Base-by-base conservation (phyloP, 495 filamentous ascomycete species). In the Mycothermus thermophilus region DNA sequence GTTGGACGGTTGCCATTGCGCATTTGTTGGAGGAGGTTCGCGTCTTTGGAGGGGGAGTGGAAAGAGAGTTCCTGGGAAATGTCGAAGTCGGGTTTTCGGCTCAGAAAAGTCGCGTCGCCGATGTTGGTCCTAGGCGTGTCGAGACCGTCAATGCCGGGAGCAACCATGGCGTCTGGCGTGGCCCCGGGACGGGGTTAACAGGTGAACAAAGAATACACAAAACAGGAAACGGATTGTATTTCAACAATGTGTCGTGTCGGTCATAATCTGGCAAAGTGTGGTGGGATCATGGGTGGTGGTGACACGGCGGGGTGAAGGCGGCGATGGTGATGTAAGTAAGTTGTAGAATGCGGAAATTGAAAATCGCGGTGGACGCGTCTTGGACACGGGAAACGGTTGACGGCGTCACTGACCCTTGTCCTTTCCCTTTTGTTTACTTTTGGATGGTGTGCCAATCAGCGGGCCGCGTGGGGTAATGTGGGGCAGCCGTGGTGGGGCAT, bases 21-120 rank as follows among this genome's bases (percentile, higher is more conserved):
- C 32, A 86, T 58, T 36, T 74, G 74, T 45, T 77, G 72, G 13
- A 83, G 55, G 36, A 84, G 56, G 47, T 86, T 73, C 46, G 71
- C 77, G 44, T 81, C 78, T 52, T 86, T 87, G 7, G 74, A 74
- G 4, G 90, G 90, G 2, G 84, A 88, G 30, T 77, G 71, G 40
- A 95, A 92, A 3, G 87, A 90, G 25, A 81, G 70, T 48, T 85
- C 82, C 23, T 79, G 75, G 22, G 83, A 86, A 25, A 80, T 71
- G 49, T 87, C 80, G 37, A 88, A 71, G 37, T 84, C 77, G 38
- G 73, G 72, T 26, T 72, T 57, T 43, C 73, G 72, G 34, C 71
- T 77, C 37, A 88, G 63, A 54, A 74, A 83, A 43, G 82, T 88
- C 60, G 71, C 73, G 69, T 92, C 80, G 42, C 79, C 81, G 27